Evolutionary conservation across 352 stramenopile species (phyloP).

Genomic region (Phytophthora colocasiae): DNA sequence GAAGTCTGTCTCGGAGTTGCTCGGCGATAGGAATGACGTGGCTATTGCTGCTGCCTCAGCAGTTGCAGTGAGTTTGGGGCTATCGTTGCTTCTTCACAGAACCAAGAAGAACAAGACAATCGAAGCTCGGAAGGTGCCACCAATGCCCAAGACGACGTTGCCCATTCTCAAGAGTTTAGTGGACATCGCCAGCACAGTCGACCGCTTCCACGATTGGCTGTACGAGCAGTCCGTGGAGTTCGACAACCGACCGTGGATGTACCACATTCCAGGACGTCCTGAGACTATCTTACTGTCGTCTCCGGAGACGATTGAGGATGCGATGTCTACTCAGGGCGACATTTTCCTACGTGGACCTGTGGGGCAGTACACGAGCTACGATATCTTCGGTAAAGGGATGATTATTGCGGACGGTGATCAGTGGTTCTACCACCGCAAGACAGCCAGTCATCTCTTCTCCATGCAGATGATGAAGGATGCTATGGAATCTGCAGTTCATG

Average conservation of each 20-base stretch:
- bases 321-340: conserved; percentile 60
- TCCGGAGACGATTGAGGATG: conserved; percentile 45
- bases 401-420: conserved; percentile 32
- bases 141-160: conserved; percentile 37
- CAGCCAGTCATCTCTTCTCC: conserved; percentile 85
- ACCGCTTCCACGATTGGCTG: conserved; percentile 60
- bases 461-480: conserved; percentile 51
- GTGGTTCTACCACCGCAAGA: conserved; percentile 77
- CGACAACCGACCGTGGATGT: conserved; percentile 45
- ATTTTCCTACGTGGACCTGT: conserved; percentile 64
- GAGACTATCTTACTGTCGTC: conserved; percentile 51
- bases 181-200: conserved; percentile 27
- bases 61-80: conserved; percentile 29
- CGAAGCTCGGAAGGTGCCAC: conserved; percentile 27
- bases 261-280: conserved; percentile 39
- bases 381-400: conserved; percentile 69
- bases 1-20: conserved; percentile 25
- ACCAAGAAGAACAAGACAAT: conserved; percentile 28
- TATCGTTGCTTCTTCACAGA: conserved; percentile 32
- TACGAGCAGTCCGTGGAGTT: conserved; percentile 43
- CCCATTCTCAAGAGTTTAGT: conserved; percentile 50
- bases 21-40: conserved; percentile 20
- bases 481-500: conserved; percentile 45
- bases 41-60: conserved; percentile 20
- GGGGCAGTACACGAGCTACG: conserved; percentile 39